Evolutionary conservation across 768 basidiomycete genomes (phyloP), one percentile per base, ranked within the genome.

Genomic region (Mycena olivaceomarginata): DNA sequence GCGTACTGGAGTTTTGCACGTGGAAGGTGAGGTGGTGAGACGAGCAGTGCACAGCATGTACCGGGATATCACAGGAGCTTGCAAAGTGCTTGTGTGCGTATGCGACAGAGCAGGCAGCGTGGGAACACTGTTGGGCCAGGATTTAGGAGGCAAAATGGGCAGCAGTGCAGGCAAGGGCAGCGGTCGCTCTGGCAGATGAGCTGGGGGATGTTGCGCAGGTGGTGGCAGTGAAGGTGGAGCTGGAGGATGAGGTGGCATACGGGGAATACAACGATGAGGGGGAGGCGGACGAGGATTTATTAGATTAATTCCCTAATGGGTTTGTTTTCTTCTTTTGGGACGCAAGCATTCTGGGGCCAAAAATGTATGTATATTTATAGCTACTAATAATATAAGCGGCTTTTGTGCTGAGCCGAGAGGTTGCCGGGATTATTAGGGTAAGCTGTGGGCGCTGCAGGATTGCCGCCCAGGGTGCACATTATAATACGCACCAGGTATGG

Each of bases 1-100:
- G 31, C 31, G 31, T 31, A 31, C 31, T 31, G 31, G 31, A 31
- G 31, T 31, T 31, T 31, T 31, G 31, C 31, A 31, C 3, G 31
- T 31, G 31, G 31, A 31, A 31, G 31, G 31, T 3, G 31, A 31
- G 31, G 31, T 31, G 31, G 31, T 31, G 31, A 5, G 46, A 64
- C 4, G 40, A 43, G 8, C 37, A 39, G n/a, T 4, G 8, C 8
- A 8, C 7, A 4, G 18, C 53, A 5, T 16, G 71, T 12, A 22
- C 31, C 0, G 60, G 45, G 13, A 67, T 74, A 0, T 13, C 56
- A 7, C 10, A 18, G 0, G 73, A 60, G 37, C 59, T 74, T 1
- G 45, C 31, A 5, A 66, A 74, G 40, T 67, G 73, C 0, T n/a
- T 74, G 22, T 20, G 41, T 6, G 67, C 73, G 22, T 74, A 74